Base-by-base conservation (phyloP, 169 alveolate species). In the Perkinsus olseni region DNA sequence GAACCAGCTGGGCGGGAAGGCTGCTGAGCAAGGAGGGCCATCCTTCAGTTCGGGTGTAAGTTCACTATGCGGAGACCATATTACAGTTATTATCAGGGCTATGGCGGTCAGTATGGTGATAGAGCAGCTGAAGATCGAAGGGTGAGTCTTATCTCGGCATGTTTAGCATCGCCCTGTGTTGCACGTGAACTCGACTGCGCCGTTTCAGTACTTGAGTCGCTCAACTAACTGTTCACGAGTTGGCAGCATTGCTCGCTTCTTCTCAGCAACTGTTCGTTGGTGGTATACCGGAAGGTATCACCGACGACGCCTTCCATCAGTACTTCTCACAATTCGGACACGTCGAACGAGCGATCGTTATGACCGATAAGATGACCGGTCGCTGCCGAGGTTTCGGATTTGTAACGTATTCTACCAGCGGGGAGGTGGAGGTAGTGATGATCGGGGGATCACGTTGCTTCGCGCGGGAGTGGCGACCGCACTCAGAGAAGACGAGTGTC, bases 381-480 rank as follows among this genome's bases (percentile, higher is more conserved):
- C 96, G 96, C 93, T 95, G 97, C 37, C 93, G 98, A 93, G 98
- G 98, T 39, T 96, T 96, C 90, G 98, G 98, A 8, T 96, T 96
- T 92, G 94, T 96, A 17, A 96, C 97, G n/a, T 96, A 94, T 92
- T 92, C 94, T 24, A 92, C 94, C 13, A 93, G 74, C 40, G 93
- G 74, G 31, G 91, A 95, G 39, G 94, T 95, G 28, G 94, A 93
- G 40, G 94, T 93, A 36, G 94, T 95, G 28, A 91, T 40, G 3
- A 40, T 40, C 21, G 93, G 38, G 38, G 94, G 39, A 92, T 92
- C 21, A 94, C 95, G 38, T 96, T 95, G 91, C 74, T 92, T 31
- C 91, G 95, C 17, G 97, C 94, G 91, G 96, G 96, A 38, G 96
- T 96, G 93, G 93, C 93, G 74, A 96, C n/a, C n/a, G n/a, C n/a